Evolutionary conservation across 129 eudicot genomes (phyloP).

Genomic region (Lactuca sativa): DNA sequence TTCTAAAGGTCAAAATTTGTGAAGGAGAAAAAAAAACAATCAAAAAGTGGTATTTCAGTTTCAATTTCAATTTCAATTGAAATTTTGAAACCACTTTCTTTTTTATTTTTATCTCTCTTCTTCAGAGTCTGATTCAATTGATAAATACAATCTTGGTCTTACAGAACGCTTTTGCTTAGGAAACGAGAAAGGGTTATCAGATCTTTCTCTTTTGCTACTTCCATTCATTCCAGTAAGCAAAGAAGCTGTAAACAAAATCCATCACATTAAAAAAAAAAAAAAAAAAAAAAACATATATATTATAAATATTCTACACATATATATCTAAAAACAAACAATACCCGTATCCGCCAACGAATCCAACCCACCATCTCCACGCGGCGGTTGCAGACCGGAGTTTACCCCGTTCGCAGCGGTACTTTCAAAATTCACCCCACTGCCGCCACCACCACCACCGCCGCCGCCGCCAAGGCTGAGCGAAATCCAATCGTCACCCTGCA

Average conservation of each 20-base stretch:
- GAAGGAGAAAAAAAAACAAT: no score
- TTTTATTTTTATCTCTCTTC: constrained; percentile 26
- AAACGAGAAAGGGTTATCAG: constrained; percentile 65
- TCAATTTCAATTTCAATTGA: no score
- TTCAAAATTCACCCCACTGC: constrained; percentile 44
- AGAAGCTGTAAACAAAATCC: constrained; percentile 50
- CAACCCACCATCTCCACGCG: constrained; percentile 45
- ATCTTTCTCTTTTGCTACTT: constrained; percentile 54
- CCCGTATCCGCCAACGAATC: constrained; percentile 59
- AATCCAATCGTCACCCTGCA: constrained; percentile 81
- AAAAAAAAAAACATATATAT: no score
- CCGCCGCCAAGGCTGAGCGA: constrained; percentile 77
- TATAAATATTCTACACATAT: no score
- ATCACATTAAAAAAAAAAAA: not conserved
- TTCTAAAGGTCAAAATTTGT: constrained; percentile 3
- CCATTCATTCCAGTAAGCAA: constrained; percentile 69
- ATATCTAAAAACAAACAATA: constrained; percentile 23
- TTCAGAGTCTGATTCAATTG: constrained; percentile 85
- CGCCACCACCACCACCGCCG: constrained; percentile 53
- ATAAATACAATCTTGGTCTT: constrained; percentile 65
- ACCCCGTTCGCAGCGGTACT: constrained; percentile 44
- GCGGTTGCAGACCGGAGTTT: constrained; percentile 43
- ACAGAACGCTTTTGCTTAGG: constrained; percentile 85
- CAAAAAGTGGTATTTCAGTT: no score
- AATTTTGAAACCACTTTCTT: not conserved